Conservation (phyloP, 768 basidiomycete genomes). For the Collybiopsis confluens region DNA sequence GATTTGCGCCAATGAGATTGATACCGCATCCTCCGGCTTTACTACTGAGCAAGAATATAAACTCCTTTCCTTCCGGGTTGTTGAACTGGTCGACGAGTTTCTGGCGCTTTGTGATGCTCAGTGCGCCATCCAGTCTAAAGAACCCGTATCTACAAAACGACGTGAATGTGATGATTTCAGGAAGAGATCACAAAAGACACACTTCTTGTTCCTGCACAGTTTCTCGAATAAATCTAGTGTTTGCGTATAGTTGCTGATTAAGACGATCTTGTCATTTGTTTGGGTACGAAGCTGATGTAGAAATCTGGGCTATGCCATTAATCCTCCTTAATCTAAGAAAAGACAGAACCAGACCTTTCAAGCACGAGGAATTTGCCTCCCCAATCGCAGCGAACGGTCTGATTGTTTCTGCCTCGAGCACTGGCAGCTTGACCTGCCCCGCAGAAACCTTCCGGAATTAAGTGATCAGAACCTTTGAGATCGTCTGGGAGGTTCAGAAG, state of each 20-base stretch:
- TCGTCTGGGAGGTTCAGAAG: slow-evolving; percentile 82
- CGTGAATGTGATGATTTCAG: slow-evolving; percentile 1
- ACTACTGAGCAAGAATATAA: slow-evolving; percentile 89
- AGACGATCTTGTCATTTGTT: slow-evolving; percentile 91
- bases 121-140: slow-evolving; percentile 92
- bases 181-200: slow-evolving; percentile 10
- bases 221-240: slow-evolving; percentile 93
- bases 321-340: neutral
- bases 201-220: slow-evolving; percentile 83
- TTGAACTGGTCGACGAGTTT: slow-evolving; percentile 97
- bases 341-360: slow-evolving; percentile 58
- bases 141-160: slow-evolving; percentile 64
- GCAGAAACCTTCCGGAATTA: slow-evolving; percentile 80
- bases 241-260: slow-evolving; percentile 96
- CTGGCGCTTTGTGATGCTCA: slow-evolving; percentile 88
- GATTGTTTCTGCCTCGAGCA: slow-evolving; percentile 38
- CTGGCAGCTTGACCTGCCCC: slow-evolving; percentile 41
- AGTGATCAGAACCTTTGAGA: slow-evolving; percentile 71
- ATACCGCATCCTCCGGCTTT: slow-evolving; percentile 97
- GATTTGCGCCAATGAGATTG: slow-evolving; percentile 94
- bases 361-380: slow-evolving; percentile 90
- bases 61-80: slow-evolving; percentile 88
- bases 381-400: slow-evolving; percentile 72
- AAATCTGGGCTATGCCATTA: slow-evolving; percentile 69
- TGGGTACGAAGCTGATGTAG: slow-evolving; percentile 75